These are phyloP conservation scores for Populus nigra DNA, from an alignment of 345 rosid genomes.

Conservation along the genomic window DNA sequence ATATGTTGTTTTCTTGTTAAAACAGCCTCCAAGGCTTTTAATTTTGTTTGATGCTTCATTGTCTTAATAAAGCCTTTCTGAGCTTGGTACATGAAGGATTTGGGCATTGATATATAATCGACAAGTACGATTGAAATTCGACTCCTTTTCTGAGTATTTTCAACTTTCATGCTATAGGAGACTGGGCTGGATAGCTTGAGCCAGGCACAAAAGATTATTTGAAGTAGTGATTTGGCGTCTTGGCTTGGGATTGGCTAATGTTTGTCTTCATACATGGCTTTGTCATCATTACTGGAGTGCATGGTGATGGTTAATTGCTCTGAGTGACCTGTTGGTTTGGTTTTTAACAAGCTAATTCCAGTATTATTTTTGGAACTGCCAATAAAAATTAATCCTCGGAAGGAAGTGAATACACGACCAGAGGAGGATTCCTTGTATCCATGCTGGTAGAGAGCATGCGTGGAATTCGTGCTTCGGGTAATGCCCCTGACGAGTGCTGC, in stretches of 20 bases:
- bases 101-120: not conserved
- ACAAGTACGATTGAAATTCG: not conserved
- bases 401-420: slow-evolving; percentile 34
- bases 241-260: not conserved
- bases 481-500: slow-evolving; percentile 95
- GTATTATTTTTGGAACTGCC: slow-evolving; percentile 16
- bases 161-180: not conserved
- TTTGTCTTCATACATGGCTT: not conserved
- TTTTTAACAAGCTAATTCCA: slow-evolving; percentile 13
- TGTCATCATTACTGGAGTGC: not conserved
- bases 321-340: slow-evolving; percentile 11
- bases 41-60: not conserved
- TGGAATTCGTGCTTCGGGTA: slow-evolving; percentile 94
- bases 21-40: not conserved
- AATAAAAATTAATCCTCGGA: slow-evolving; percentile 30
- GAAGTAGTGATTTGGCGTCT: not conserved
- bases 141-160: not conserved
- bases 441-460: slow-evolving; percentile 99
- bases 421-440: slow-evolving; percentile 66
- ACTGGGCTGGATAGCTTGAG: not conserved
- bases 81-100: not conserved
- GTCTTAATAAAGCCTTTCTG: not conserved
- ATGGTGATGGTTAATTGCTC: not conserved
- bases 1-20: not conserved
- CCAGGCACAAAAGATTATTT: not conserved